Conservation (phyloP, 75 land plant genomes). For the Picea sitchensis region DNA sequence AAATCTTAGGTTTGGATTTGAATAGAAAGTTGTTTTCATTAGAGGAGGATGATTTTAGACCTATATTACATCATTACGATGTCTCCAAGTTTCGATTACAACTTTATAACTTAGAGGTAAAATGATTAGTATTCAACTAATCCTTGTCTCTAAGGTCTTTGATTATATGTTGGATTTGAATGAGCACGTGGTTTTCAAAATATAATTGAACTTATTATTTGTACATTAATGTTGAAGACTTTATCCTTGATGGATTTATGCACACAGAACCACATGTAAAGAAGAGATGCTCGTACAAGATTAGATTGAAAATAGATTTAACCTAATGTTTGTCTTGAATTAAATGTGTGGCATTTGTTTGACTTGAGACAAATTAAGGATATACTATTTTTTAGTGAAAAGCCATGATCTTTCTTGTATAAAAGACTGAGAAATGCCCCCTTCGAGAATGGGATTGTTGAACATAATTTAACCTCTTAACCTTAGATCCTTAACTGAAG, state of each 20-base stretch:
- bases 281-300: neutral
- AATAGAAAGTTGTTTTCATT: too few relatives aligned
- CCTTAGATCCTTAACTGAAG: neutral
- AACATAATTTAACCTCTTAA: neutral
- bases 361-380: neutral
- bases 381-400: conserved; percentile 4
- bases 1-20: too few relatives aligned
- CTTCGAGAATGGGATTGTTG: neutral
- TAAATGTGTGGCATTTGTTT: neutral
- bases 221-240: conserved; percentile 20
- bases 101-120: too few relatives aligned
- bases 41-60: too few relatives aligned
- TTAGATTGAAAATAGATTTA: neutral
- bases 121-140: too few relatives aligned
- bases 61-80: too few relatives aligned
- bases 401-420: conserved; percentile 5
- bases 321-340: neutral
- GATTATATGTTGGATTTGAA: conserved; percentile 1
- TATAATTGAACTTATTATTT: neutral
- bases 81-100: too few relatives aligned
- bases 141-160: too few relatives aligned
- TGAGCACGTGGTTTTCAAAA: neutral
- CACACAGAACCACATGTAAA: conserved; percentile 18
- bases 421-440: neutral
- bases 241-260: conserved; percentile 36